Evolutionary conservation across 345 rosid genomes (phyloP).

Genomic region (Ceriops zippeliana): DNA sequence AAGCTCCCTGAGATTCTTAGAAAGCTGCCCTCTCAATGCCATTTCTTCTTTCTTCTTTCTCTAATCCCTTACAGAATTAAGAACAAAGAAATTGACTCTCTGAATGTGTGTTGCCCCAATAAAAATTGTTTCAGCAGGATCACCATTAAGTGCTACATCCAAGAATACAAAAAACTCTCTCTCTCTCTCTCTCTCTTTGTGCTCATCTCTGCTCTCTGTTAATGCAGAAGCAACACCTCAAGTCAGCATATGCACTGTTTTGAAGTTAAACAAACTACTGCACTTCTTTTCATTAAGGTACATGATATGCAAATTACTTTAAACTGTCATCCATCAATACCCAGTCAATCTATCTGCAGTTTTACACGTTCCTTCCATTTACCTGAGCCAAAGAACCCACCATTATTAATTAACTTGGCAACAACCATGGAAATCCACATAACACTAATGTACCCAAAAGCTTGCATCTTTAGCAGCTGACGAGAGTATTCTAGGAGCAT

Average conservation of each 20-base stretch:
- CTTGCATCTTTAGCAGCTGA: background rate
- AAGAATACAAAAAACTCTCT: too few relatives aligned
- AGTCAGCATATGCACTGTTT: slow-evolving; percentile 6
- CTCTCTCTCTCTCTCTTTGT: background rate
- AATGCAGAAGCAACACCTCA: background rate
- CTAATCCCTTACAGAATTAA: background rate
- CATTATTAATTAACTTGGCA: too few relatives aligned
- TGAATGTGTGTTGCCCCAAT: slow-evolving; percentile 60
- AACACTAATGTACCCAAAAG: background rate
- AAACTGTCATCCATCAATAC: too few relatives aligned
- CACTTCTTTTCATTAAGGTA: background rate
- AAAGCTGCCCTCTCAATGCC: slow-evolving; percentile 35
- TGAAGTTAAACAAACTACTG: background rate
- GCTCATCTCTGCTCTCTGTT: slow-evolving; percentile 39
- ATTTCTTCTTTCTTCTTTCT: slow-evolving; percentile 1
- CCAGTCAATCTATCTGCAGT: too few relatives aligned
- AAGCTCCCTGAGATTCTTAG: slow-evolving; percentile 27
- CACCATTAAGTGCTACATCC: slow-evolving; percentile 71
- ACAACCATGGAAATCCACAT: background rate
- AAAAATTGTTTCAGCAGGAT: slow-evolving; percentile 59
- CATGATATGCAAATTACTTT: too few relatives aligned
- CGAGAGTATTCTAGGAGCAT: background rate
- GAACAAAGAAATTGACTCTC: background rate
- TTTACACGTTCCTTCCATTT: too few relatives aligned
- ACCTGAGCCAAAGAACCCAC: too few relatives aligned